These are phyloP conservation scores for Camellia granthamiana DNA, from an alignment of 148 eudicot species.

Conservation along the genomic window DNA sequence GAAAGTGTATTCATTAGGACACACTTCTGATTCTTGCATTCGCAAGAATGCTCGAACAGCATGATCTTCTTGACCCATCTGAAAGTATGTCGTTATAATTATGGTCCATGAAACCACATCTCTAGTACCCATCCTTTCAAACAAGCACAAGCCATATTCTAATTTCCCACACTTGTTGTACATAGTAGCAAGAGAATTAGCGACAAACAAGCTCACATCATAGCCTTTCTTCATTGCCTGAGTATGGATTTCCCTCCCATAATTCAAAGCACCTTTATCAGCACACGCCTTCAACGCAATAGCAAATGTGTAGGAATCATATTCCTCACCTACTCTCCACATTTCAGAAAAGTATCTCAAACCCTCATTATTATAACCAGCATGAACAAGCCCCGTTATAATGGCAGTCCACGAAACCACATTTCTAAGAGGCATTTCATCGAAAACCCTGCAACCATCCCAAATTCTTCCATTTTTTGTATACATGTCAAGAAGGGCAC, in stretches of 20 bases:
- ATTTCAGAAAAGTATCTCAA: slow-evolving; percentile 66
- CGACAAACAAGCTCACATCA: slow-evolving; percentile 54
- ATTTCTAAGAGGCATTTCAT: slow-evolving; percentile 81
- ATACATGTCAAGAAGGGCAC: slow-evolving; percentile 85
- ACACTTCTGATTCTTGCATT: slow-evolving; percentile 54
- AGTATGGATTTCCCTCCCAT: slow-evolving; percentile 75
- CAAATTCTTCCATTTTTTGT: slow-evolving; percentile 49
- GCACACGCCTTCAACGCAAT: slow-evolving; percentile 94
- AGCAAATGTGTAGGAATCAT: slow-evolving; percentile 71
- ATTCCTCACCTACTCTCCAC: slow-evolving; percentile 44
- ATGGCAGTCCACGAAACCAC: slow-evolving; percentile 90
- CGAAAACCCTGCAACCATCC: slow-evolving; percentile 69
- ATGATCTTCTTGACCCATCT: slow-evolving; percentile 52
- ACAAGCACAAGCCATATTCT: slow-evolving; percentile 64
- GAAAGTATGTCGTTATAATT: slow-evolving; percentile 61
- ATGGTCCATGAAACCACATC: slow-evolving; percentile 95
- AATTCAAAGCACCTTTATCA: slow-evolving; percentile 41
- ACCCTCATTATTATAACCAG: slow-evolving; percentile 57
- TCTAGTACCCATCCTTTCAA: slow-evolving; percentile 55
- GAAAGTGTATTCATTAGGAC: slow-evolving; percentile 76
- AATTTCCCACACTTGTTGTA: slow-evolving; percentile 81
- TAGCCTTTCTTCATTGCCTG: slow-evolving; percentile 65
- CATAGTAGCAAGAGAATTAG: slow-evolving; percentile 77
- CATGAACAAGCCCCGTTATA: slow-evolving; percentile 76
- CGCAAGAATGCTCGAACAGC: slow-evolving; percentile 52